phyloP scores from a whole-genome alignment of 2,329 filamentous ascomycete genomes.

The Verticillium dahliae region DNA sequence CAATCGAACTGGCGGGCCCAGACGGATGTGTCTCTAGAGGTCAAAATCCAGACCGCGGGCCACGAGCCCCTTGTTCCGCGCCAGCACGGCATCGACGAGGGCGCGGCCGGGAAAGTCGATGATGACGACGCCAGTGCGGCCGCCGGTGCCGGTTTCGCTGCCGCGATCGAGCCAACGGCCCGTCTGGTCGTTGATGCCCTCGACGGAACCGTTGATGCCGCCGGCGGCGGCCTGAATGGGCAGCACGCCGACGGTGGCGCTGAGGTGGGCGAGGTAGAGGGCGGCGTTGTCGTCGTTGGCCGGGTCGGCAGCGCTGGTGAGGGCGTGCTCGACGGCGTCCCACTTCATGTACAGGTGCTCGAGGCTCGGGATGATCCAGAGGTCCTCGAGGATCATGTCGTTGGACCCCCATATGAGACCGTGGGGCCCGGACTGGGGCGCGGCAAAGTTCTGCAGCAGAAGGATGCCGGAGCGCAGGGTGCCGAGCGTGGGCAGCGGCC shows the following conservation, averaged over 20 bases:
- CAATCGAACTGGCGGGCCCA: neutral
- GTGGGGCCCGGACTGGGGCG: conserved; percentile 20
- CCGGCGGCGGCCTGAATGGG: conserved; percentile 45
- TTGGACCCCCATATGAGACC: conserved; percentile 37
- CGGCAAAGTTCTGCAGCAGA: conserved; percentile 40
- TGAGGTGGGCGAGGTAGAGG: conserved; percentile 39
- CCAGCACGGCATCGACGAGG: conserved; percentile 33
- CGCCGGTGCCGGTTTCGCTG: conserved; percentile 16
- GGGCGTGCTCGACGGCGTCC: conserved; percentile 32
- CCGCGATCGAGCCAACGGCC: conserved; percentile 30
- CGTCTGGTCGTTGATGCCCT: conserved; percentile 44
- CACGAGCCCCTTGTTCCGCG: conserved; percentile 27
- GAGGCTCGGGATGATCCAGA: conserved; percentile 36
- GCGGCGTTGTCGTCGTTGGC: conserved; percentile 23
- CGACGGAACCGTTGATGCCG: conserved; percentile 29
- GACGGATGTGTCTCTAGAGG: neutral
- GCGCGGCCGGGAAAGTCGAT: conserved; percentile 39
- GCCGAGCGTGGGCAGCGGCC: conserved; percentile 35
- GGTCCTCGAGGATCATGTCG: conserved; percentile 39
- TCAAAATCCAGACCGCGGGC: conserved; percentile 3
- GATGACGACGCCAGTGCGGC: conserved; percentile 38
- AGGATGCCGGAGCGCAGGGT: conserved; percentile 37
- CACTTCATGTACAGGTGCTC: conserved; percentile 39
- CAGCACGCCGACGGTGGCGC: conserved; percentile 39
- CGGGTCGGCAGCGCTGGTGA: conserved; percentile 27